phyloP scores from a whole-genome alignment of 768 basidiomycete species.

The Pilatotrama ljubarskyi region DNA sequence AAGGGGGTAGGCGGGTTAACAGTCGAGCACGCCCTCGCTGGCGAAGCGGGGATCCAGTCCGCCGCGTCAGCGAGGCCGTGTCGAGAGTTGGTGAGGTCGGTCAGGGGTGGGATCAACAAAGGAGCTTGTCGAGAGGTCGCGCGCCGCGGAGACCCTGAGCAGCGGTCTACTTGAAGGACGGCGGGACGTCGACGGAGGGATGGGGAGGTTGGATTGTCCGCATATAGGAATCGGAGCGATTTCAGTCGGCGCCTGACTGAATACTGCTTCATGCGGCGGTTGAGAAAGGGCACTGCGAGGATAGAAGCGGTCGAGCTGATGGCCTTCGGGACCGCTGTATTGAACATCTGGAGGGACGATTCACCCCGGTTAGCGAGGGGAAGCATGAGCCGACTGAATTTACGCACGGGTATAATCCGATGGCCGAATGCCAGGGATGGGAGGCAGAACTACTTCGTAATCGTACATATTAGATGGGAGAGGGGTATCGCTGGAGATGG shows the following conservation, averaged over 20 bases:
- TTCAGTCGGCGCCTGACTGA: not conserved
- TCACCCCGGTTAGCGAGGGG: no score
- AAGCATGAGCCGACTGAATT: no score
- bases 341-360: no score
- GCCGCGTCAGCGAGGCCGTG: not conserved
- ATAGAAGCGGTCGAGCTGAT: no score
- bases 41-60: not conserved
- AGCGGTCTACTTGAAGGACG: not conserved
- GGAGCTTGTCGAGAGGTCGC: not conserved
- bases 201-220: not conserved
- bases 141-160: not conserved
- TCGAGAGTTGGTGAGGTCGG: not conserved
- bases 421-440: no score
- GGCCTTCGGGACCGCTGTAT: no score
- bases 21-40: not conserved
- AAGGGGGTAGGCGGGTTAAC: not conserved
- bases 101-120: no score
- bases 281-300: not conserved
- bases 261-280: not conserved
- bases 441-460: not conserved
- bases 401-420: no score
- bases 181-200: not conserved
- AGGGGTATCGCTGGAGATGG: not conserved
- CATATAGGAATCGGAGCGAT: not conserved
- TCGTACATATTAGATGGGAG: not conserved